Evolutionary conservation across 225 moss, liverwort and hornwort genomes (phyloP), one percentile per base, ranked within the genome.

Genomic region (Antitrichia curtipendula): DNA sequence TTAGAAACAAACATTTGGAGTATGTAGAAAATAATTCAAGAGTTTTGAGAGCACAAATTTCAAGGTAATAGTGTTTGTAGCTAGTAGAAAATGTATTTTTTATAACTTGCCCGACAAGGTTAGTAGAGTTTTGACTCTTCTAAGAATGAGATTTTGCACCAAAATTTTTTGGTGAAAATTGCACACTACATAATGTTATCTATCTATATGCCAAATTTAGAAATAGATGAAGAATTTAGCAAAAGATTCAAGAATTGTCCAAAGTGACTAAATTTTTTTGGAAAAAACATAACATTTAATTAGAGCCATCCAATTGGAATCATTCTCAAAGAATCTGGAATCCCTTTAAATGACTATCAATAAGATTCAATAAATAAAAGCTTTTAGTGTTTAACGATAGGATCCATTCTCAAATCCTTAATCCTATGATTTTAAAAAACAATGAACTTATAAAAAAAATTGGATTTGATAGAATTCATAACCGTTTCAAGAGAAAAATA

Each of bases 261-360:
- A 0, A 6, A 18, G 17, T 72, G 2, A n/a, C 2, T 2, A 1
- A 4, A 18, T 8, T 18, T 17, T 3, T 6, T 0, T n/a, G n/a
- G n/a, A 3, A 4, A 7, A 7, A 47, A 17, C 2, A 11, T 47
- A 29, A 45, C 3, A 10, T 29, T 73, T 47, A 12, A 73, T 73
- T 6, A 3, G 1, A 73, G 11, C 6, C 73, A 73, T 29, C 7
- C 2, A 4, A 29, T 31, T 29, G 6, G 17, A 17, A n/a, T n/a
- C n/a, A n/a, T n/a, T n/a, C n/a, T n/a, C n/a, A n/a, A n/a, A n/a
- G n/a, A n/a, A n/a, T n/a, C n/a, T n/a, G n/a, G n/a, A n/a, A n/a
- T n/a, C n/a, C n/a, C n/a, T n/a, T n/a, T n/a, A n/a, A n/a, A n/a
- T n/a, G n/a, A n/a, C n/a, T n/a, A n/a, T n/a, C n/a, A n/a, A n/a